A percentile compares a stretch with the other conserved stretches of the same genome.
Evolutionary conservation across 768 basidiomycete species (phyloP).

Genomic region (Termitomyces sp.): DNA sequence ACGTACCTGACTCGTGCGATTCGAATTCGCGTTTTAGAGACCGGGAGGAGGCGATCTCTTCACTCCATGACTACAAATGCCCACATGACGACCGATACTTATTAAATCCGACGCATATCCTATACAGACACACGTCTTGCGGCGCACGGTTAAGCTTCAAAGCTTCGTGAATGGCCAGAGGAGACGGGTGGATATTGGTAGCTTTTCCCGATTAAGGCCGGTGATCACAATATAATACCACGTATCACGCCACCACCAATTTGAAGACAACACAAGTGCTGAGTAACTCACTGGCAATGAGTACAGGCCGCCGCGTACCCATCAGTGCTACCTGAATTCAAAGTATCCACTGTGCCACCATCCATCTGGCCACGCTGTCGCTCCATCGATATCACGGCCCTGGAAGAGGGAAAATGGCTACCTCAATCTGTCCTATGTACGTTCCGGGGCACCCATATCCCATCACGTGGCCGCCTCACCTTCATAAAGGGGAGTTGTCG

Average conservation of each 20-base stretch:
- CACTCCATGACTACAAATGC: conserved; percentile 6
- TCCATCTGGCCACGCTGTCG: conserved; percentile 11
- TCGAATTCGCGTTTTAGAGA: conserved; percentile 1
- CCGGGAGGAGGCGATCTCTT: conserved; percentile 1
- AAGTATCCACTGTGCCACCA: conserved; percentile 11
- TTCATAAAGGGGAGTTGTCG: conserved; percentile 15
- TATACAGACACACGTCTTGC: conserved; percentile 7
- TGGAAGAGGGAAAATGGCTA: conserved; percentile 11
- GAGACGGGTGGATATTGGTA: conserved; percentile 2
- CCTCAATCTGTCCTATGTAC: conserved; percentile 5
- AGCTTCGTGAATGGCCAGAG: background rate
- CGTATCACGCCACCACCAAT: conserved; percentile 16
- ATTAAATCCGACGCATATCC: conserved; percentile 4
- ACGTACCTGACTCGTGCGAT: conserved; percentile 4
- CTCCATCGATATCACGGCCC: conserved; percentile 13
- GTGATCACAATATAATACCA: conserved; percentile 13
- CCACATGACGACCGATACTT: background rate
- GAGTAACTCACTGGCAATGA: background rate
- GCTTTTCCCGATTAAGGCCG: conserved; percentile 15
- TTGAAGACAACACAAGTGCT: conserved; percentile 1
- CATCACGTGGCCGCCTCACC: conserved; percentile 21
- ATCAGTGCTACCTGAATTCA: conserved; percentile 5
- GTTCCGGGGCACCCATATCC: conserved; percentile 5
- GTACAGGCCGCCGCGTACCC: conserved; percentile 7
- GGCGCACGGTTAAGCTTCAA: conserved; percentile 2